A percentile compares a stretch with the other conserved stretches of the same genome.
Evolutionary conservation across 805 yeast species (phyloP).

Genomic region (Candida krabiensis): DNA sequence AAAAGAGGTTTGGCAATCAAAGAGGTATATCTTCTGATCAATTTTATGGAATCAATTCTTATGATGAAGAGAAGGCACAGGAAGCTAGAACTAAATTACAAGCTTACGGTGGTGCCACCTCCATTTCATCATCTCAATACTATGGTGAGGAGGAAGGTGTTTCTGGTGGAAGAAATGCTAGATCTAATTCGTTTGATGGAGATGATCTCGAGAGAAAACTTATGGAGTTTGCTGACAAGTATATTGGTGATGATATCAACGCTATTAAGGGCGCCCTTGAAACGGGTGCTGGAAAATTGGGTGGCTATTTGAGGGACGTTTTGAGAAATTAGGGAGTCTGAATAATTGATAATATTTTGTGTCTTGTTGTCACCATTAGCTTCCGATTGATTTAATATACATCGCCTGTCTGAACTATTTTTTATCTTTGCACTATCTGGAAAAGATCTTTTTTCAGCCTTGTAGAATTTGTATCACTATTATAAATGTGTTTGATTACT

Average conservation of each 20-base stretch:
- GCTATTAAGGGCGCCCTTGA: slow-evolving; percentile 89
- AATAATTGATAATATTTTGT: neutral
- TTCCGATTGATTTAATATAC: too few species aligned
- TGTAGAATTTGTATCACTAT: too few species aligned
- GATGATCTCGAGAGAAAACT: slow-evolving; percentile 52
- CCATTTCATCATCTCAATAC: slow-evolving; percentile 89
- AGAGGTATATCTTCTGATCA: slow-evolving; percentile 97
- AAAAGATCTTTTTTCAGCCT: too few species aligned
- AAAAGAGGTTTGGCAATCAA: slow-evolving; percentile 78
- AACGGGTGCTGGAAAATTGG: slow-evolving; percentile 87
- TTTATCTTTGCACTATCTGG: too few species aligned
- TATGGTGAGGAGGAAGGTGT: slow-evolving; percentile 59
- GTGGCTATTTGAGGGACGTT: slow-evolving; percentile 84
- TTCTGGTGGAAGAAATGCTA: slow-evolving; percentile 28
- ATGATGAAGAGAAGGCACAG: slow-evolving; percentile 70
- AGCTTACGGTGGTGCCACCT: slow-evolving; percentile 79
- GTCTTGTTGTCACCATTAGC: too few species aligned
- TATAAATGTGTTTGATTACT: too few species aligned
- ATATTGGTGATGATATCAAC: slow-evolving; percentile 81
- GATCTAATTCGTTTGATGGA: slow-evolving; percentile 30
- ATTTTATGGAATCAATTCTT: slow-evolving; percentile 83
- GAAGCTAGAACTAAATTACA: slow-evolving; percentile 85
- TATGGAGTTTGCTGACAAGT: slow-evolving; percentile 64
- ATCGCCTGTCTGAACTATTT: too few species aligned
- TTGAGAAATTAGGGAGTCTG: slow-evolving; percentile 41